Percentiles rank a stretch among this genome's conserved stretches.
Evolutionary conservation across 306 rosid genomes (phyloP).

Genomic region (Prosopis cineraria): DNA sequence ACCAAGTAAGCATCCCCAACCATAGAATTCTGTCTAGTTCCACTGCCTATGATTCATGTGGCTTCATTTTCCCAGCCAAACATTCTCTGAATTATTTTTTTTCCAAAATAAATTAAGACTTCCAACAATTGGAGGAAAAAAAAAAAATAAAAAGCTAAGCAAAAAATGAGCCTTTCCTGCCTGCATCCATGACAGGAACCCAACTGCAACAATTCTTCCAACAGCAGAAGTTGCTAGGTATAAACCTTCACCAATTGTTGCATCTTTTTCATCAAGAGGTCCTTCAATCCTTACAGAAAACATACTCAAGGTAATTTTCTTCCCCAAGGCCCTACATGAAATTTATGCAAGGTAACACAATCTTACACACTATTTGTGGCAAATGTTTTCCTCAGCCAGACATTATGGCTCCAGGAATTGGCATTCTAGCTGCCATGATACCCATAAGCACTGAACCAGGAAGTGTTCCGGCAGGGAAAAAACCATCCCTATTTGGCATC

Average conservation of each 20-base stretch:
- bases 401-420: conserved; percentile 87
- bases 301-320: conserved; percentile 76
- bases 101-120: background rate
- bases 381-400: conserved; percentile 68
- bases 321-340: background rate
- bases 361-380: background rate
- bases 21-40: background rate
- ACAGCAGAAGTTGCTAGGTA: conserved; percentile 51
- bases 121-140: background rate
- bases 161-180: conserved; percentile 13
- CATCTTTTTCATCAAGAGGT: conserved; percentile 89
- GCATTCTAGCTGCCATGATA: conserved; percentile 71
- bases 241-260: conserved; percentile 79
- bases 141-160: background rate
- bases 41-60: background rate
- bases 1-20: conserved; percentile 61
- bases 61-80: background rate
- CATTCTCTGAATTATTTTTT: no score
- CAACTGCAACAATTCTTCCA: conserved; percentile 76
- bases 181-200: conserved; percentile 49
- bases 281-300: conserved; percentile 86
- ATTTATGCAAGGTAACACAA: conserved; percentile 13
- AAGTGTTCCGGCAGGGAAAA: conserved; percentile 58
- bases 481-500: conserved; percentile 60
- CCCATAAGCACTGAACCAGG: conserved; percentile 65